A percentile compares a stretch with the other conserved stretches of the same genome.
phyloP scores from a whole-genome alignment of 1,284 basidiomycete species.

The Austroboletus sp. region DNA sequence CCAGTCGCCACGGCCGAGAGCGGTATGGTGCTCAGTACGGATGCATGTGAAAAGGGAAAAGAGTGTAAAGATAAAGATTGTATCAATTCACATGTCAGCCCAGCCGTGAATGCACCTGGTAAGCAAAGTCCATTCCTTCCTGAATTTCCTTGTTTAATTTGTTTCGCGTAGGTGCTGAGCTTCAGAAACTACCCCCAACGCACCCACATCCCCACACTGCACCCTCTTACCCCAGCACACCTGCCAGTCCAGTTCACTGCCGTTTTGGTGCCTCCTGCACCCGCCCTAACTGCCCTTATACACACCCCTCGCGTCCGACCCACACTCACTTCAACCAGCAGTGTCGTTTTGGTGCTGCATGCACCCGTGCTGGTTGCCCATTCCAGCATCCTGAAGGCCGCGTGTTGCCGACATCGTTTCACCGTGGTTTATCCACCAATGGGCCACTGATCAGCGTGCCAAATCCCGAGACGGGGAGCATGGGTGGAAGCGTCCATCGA shows the following conservation, averaged over 20 bases:
- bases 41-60: slow-evolving; percentile 79
- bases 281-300: slow-evolving; percentile 64
- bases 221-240: slow-evolving; percentile 27
- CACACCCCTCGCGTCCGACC: slow-evolving; percentile 48
- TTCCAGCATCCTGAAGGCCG: slow-evolving; percentile 78
- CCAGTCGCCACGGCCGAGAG: slow-evolving; percentile 86
- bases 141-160: slow-evolving; percentile 2
- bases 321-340: slow-evolving; percentile 40
- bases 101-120: slow-evolving; percentile 66
- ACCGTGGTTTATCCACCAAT: slow-evolving; percentile 59
- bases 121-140: slow-evolving; percentile 19
- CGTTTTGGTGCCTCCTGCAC: slow-evolving; percentile 72
- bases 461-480: slow-evolving; percentile 58
- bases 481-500: slow-evolving; percentile 54
- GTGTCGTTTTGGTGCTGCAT: slow-evolving; percentile 71
- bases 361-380: slow-evolving; percentile 67
- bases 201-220: slow-evolving; percentile 17
- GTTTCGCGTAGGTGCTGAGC: slow-evolving; percentile 35
- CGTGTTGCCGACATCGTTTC: slow-evolving; percentile 67
- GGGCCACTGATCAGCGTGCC: slow-evolving; percentile 54
- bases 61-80: slow-evolving; percentile 88
- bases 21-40: slow-evolving; percentile 88
- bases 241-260: slow-evolving; percentile 47
- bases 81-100: slow-evolving; percentile 81
- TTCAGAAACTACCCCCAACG: slow-evolving; percentile 35